phyloP scores from a whole-genome alignment of 306 rosid genomes.

The Prunus fruticosa region DNA sequence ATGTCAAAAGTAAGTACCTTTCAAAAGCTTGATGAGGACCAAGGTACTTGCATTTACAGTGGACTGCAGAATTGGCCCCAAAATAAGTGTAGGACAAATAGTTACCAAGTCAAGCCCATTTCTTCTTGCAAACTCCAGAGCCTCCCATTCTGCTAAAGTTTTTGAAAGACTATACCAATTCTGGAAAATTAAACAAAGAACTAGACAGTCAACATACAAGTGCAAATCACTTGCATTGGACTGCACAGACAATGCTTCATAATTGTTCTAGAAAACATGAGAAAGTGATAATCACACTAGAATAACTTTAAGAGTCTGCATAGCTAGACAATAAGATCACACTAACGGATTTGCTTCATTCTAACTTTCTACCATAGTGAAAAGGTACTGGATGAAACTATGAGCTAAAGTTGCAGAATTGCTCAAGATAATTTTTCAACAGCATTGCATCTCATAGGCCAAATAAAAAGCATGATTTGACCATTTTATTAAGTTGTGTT shows the following conservation, averaged over 20 bases:
- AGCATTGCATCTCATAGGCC: too few species aligned
- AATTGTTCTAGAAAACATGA: not conserved
- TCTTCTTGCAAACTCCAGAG: constrained; percentile 47
- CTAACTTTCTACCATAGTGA: not conserved
- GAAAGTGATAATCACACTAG: not conserved
- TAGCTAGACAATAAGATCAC: not conserved
- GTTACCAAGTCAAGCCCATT: constrained; percentile 50
- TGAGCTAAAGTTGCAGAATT: not conserved
- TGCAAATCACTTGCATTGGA: not conserved
- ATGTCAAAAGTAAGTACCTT: constrained; percentile 35
- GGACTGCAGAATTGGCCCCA: constrained; percentile 66
- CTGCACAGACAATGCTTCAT: not conserved
- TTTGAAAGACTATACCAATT: constrained; percentile 76
- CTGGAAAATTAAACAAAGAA: constrained; percentile 28
- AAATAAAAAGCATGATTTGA: not conserved
- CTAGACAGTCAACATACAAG: not conserved
- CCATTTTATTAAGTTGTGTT: not conserved
- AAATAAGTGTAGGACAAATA: constrained; percentile 47
- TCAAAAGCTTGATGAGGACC: constrained; percentile 42
- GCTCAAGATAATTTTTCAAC: not conserved
- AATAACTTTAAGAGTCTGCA: not conserved
- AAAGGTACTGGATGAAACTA: not conserved
- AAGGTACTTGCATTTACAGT: constrained; percentile 57
- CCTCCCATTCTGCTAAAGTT: constrained; percentile 74
- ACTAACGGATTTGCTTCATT: not conserved